Evolutionary conservation across 1,284 basidiomycete genomes (phyloP).

Genomic region (Ustilago nuda): DNA sequence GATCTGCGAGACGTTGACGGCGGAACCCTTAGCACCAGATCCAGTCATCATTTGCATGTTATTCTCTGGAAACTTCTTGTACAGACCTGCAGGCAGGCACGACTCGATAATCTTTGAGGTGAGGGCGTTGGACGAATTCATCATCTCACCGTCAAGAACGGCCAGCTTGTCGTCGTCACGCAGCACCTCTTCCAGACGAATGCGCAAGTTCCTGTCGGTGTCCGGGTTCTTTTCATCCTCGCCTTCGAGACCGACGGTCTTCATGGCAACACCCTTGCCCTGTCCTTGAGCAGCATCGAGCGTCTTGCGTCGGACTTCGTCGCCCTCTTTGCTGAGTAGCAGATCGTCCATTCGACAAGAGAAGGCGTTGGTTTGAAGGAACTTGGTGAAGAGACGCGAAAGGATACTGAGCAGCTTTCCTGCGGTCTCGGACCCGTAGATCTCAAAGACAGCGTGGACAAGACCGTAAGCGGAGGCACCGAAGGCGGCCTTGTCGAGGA

Average conservation of each 20-base stretch:
- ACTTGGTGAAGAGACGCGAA: conserved; percentile 94
- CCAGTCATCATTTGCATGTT: conserved; percentile 99
- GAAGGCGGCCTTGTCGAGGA: conserved; percentile 97
- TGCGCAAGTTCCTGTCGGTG: conserved; percentile 72
- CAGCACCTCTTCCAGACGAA: conserved; percentile 86
- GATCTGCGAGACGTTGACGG: conserved; percentile 97
- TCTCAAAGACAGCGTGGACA: conserved; percentile 97
- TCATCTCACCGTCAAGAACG: conserved; percentile 90
- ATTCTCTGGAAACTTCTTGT: conserved; percentile 85
- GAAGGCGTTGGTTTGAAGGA: conserved; percentile 95
- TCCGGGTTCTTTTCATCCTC: conserved; percentile 61
- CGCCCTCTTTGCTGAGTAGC: conserved; percentile 84
- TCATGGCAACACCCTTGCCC: conserved; percentile 86
- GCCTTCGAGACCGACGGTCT: conserved; percentile 73
- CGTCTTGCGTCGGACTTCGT: conserved; percentile 78
- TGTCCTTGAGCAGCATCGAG: conserved; percentile 78
- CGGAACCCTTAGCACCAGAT: conserved; percentile 97
- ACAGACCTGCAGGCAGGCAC: conserved; percentile 88
- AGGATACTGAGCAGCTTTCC: conserved; percentile 92
- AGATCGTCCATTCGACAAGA: conserved; percentile 99
- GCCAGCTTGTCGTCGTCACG: conserved; percentile 98
- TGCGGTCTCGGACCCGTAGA: conserved; percentile 92
- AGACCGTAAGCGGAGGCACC: conserved; percentile 96
- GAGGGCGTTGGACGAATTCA: conserved; percentile 75
- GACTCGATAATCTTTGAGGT: conserved; percentile 79